Conservation (phyloP, 1,139 yeast species). For the Hyphopichia pseudoburtonii region DNA sequence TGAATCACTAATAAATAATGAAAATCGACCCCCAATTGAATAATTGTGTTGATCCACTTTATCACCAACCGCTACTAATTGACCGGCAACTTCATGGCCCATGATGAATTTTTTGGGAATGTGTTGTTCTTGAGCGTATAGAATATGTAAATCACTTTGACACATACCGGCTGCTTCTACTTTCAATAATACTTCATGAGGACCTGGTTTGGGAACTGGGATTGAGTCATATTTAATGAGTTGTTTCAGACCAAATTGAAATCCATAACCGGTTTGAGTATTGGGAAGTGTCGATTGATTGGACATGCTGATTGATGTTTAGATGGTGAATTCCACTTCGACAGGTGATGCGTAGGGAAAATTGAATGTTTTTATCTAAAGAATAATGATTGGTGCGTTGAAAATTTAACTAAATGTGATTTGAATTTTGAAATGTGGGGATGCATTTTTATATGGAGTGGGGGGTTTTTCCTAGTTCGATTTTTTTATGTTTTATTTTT, state of each 20-base stretch:
- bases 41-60: constrained; percentile 26
- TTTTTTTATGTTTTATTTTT: no score
- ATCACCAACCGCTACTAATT: constrained; percentile 40
- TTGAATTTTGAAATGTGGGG: no score
- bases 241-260: constrained; percentile 17
- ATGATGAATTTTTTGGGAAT: constrained; percentile 38
- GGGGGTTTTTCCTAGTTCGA: no score
- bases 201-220: constrained; percentile 40
- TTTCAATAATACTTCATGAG: constrained; percentile 41
- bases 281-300: constrained; percentile 11
- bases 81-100: constrained; percentile 63
- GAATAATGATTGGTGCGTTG: no score
- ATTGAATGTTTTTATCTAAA: no score
- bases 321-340: no score
- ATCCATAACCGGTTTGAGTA: constrained; percentile 27
- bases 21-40: constrained; percentile 36
- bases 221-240: constrained; percentile 24
- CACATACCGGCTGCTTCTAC: constrained; percentile 56
- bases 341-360: no score
- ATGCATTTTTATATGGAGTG: no score
- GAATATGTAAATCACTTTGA: constrained; percentile 49
- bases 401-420: no score
- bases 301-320: no score
- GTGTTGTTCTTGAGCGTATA: constrained; percentile 25
- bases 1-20: constrained; percentile 35